Percentiles rank a stretch among this genome's conserved stretches.
These are phyloP conservation scores for Pelomyxa schiedti DNA, from an alignment of 78 protist species.

Conservation along the genomic window DNA sequence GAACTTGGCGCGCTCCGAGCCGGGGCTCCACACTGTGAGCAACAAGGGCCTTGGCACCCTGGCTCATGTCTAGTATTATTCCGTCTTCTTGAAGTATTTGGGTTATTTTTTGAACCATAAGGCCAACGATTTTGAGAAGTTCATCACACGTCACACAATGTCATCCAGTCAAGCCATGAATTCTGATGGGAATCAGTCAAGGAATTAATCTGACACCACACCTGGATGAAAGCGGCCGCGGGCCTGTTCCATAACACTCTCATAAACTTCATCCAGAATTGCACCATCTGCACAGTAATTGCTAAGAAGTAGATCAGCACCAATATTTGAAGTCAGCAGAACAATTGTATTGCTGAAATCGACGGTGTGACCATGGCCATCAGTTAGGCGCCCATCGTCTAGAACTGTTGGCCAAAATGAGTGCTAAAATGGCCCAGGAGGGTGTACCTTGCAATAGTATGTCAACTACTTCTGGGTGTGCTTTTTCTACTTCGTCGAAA, in stretches of 20 bases:
- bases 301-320: conserved; percentile 54
- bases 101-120: conserved; percentile 41
- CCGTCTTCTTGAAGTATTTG: conserved; percentile 51
- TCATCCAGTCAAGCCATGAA: conserved; percentile 95
- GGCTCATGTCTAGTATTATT: conserved; percentile 28
- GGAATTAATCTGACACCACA: conserved; percentile 60
- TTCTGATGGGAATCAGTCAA: conserved; percentile 84
- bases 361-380: conserved; percentile 85
- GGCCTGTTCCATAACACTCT: conserved; percentile 35
- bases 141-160: conserved; percentile 48
- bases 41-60: conserved; percentile 37
- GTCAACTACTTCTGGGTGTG: conserved; percentile 82
- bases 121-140: conserved; percentile 34
- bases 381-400: conserved; percentile 97
- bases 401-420: too few relatives aligned
- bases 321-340: conserved; percentile 87
- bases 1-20: conserved; percentile 92
- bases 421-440: too few relatives aligned
- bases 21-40: conserved; percentile 47
- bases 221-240: too few relatives aligned
- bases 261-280: conserved; percentile 8
- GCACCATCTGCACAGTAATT: conserved; percentile 9
- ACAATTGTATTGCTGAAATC: conserved; percentile 83
- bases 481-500: conserved; percentile 89
- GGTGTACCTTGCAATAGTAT: conserved; percentile 89